Evolutionary conservation across 2,329 filamentous ascomycete species (phyloP), one percentile per base, ranked within the genome.

Genomic region (Endoconidiophora laricicola): DNA sequence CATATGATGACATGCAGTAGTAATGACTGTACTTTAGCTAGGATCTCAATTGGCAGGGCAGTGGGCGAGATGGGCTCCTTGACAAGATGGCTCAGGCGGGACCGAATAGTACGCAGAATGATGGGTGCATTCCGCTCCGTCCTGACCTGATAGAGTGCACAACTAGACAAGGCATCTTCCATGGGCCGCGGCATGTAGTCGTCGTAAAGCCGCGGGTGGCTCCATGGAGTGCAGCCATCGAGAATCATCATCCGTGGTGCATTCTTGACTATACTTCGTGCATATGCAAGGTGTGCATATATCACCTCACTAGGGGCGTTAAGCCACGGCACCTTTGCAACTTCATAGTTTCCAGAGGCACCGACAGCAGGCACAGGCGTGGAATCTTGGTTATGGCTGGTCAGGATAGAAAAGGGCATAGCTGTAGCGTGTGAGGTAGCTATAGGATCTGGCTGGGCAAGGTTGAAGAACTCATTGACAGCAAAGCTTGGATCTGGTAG

Each of bases 141-240:
- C 54, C 68, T 73, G 7, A 69, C 62, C 41, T 70, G 60, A 55
- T 73, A 74, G 0, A 78, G 59, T 1, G 72, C 71, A 56, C 73
- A 77, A 23, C 69, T 67, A 3, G 72, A 66, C 53, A 71, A 63
- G 0, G 70, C 72, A 54, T 77, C 72, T 63, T 75, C 68, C 56
- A 78, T 67, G 0, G 59, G 63, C 26, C 60, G 60, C 1, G 74
- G 74, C 71, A 77, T 74, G 6, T 58, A 50, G 2, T 70, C 63
- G n/a, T 62, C 61, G 52, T 74, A 77, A 0, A 78, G 61, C n/a
- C 62, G 58, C 0, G 63, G 62, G 54, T 78, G 74, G 26, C 63
- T 68, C 74, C 74, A 78, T 0, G 71, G 70, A 0, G 71, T 73
- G 46, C 67, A 60, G 14, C 65, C 71, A 43, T 70, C 64, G 6